phyloP scores from a whole-genome alignment of 495 filamentous ascomycete genomes.

The Niebla homalea region DNA sequence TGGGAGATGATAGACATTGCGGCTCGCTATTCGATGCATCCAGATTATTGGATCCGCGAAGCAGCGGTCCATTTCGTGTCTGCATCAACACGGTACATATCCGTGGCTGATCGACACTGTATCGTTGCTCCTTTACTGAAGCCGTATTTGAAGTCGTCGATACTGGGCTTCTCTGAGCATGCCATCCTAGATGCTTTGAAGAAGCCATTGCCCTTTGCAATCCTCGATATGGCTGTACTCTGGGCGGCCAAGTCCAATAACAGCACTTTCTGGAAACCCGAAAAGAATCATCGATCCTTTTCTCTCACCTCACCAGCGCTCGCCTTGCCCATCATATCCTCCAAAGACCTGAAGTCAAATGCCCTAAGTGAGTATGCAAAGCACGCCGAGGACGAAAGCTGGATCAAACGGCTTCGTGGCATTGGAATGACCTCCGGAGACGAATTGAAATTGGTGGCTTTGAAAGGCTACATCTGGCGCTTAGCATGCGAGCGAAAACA shows the following conservation, averaged over 20 bases:
- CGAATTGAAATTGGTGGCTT: constrained; percentile 74
- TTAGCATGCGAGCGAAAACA: constrained; percentile 55
- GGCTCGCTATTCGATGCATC: constrained; percentile 77
- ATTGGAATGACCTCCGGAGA: constrained; percentile 74
- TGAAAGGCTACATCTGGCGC: constrained; percentile 88
- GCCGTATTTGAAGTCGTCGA: constrained; percentile 65
- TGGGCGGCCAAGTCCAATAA: constrained; percentile 76
- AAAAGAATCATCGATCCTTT: constrained; percentile 51
- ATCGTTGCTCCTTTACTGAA: constrained; percentile 65
- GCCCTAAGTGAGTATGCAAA: constrained; percentile 30
- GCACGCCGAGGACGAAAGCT: constrained; percentile 95
- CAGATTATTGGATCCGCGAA: constrained; percentile 89
- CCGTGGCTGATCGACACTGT: constrained; percentile 67
- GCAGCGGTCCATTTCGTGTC: constrained; percentile 72
- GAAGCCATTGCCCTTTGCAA: constrained; percentile 59
- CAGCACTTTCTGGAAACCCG: constrained; percentile 74
- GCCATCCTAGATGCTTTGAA: constrained; percentile 72
- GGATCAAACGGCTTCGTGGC: constrained; percentile 72
- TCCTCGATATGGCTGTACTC: constrained; percentile 71
- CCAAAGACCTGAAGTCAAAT: constrained; percentile 25
- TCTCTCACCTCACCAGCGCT: constrained; percentile 44
- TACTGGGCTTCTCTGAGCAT: constrained; percentile 52
- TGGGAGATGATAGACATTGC: constrained; percentile 79
- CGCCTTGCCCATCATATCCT: constrained; percentile 30
- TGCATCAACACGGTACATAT: constrained; percentile 62